Evolutionary conservation across 257 asterid genomes (phyloP), one percentile per base, ranked within the genome.

Genomic region (Petrea volubilis): DNA sequence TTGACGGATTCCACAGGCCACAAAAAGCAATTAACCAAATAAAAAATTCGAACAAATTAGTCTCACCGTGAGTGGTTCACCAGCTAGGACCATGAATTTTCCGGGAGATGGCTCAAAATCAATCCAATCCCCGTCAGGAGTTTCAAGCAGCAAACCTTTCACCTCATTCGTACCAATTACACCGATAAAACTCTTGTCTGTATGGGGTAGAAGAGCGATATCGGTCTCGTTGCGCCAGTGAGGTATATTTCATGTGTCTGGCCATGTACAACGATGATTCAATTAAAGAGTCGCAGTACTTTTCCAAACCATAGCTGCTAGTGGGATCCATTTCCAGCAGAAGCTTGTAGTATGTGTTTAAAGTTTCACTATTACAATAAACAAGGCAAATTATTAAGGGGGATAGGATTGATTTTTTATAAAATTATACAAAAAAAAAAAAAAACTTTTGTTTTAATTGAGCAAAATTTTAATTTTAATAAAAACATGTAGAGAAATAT

Each of bases 61-160:
- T 33, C 74, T 34, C 15, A 87, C 90, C 87, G 44, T 82, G 74
- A 83, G 56, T 10, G 90, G 68, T 69, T 85, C 87, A 0, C 89
- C 90, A 2, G 75, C 88, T 2, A 85, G 47, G 58, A 81, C 74
- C 0, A 87, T 38, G 56, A 79, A 78, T 6, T 41, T 68, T 9
- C 46, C 51, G 24, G 72, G 70, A 56, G 80, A 74, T 0, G 88
- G 88, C 29, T 80, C 72, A 10, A 58, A 80, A 9, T 58, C 60
- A 3, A 80, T 64, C 88, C 88, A 85, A 20, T 66, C 62, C 0
- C 92, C 90, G 36, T 78, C 72, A 1, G 67, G 80, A 25, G 86
- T 74, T 69, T 84, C 69, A n/a, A 86, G 78, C 79, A 80, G 72
- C 71, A 86, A 71, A 27, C 84, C 78, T 36, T 72, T 60, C 1